Percentiles rank a stretch among this genome's conserved stretches.
phyloP scores from a whole-genome alignment of 2,329 filamentous ascomycete genomes.

The Cladosporium phlei region DNA sequence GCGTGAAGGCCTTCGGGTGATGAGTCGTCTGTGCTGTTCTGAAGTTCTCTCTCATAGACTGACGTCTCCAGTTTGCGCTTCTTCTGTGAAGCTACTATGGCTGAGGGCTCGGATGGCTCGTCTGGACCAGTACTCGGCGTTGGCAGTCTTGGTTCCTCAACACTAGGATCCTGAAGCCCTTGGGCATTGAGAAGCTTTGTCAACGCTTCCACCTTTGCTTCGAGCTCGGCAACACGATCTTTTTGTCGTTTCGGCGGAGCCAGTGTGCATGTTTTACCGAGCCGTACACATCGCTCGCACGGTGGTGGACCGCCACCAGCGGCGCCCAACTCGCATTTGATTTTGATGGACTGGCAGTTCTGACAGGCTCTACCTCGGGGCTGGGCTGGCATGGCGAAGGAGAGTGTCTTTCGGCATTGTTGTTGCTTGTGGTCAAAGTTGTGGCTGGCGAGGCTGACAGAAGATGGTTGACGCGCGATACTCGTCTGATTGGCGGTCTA shows the following conservation, averaged over 20 bases:
- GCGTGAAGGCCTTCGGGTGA: background rate
- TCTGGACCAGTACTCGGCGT: background rate
- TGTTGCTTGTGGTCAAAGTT: too few relatives aligned
- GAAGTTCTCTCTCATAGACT: slow-evolving; percentile 1
- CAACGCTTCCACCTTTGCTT: slow-evolving; percentile 27
- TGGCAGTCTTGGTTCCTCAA: background rate
- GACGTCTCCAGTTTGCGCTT: slow-evolving; percentile 15
- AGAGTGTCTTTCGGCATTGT: too few relatives aligned
- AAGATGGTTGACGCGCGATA: too few relatives aligned
- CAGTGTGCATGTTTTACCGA: slow-evolving; percentile 25
- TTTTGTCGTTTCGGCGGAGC: slow-evolving; percentile 24
- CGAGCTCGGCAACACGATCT: slow-evolving; percentile 25
- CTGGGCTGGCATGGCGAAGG: slow-evolving; percentile 9
- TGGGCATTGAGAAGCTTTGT: slow-evolving; percentile 25
- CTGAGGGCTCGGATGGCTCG: background rate
- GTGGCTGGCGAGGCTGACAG: slow-evolving; percentile 2
- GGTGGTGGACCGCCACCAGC: slow-evolving; percentile 19
- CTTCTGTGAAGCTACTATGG: slow-evolving; percentile 4
- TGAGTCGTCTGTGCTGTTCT: slow-evolving; percentile 8
- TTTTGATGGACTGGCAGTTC: slow-evolving; percentile 25
- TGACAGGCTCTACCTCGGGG: slow-evolving; percentile 22
- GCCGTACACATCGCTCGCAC: slow-evolving; percentile 27
- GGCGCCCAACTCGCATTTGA: slow-evolving; percentile 25
- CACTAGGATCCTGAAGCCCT: slow-evolving; percentile 17
- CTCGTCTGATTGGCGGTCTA: too few relatives aligned